Evolutionary conservation across 2,329 filamentous ascomycete species (phyloP), one percentile per base, ranked within the genome.

Genomic region (Colletotrichum sp.): DNA sequence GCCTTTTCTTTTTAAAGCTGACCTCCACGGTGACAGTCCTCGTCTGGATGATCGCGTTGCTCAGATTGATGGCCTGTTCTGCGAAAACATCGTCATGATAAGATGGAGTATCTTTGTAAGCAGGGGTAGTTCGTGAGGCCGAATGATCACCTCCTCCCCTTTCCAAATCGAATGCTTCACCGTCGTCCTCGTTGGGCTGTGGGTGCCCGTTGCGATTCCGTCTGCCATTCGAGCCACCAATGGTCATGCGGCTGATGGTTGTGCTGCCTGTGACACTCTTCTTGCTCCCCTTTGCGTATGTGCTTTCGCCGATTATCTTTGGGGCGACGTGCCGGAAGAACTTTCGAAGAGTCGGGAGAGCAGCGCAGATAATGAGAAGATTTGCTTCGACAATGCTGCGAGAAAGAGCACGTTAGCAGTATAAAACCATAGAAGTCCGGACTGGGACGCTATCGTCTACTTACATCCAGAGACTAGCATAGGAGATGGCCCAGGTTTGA

Each of bases 361-460:
- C 83, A 18, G 83, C 83, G 75, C 84, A 85, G 13, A 86, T 82
- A 30, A 86, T 78, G 44, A 85, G 75, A 2, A 86, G 80, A 49
- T 86, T 85, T 8, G 82, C 79, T 71, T 86, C 84, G 28, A 85
- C 78, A 63, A 84, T 81, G 30, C 84, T 85, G 65, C 13, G 24
- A 15, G 26, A 12, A n/a, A 18, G 1, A 8, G 2, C 36, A n/a
- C 62, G 5, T 63, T 8, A 71, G 15, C 5, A 2, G 4, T 5
- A 16, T 16, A 3, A 26, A n/a, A 36, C 10, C 9, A 26, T 24
- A 69, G 2, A 4, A 4, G n/a, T 52, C 10, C 3, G 3, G 5
- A 8, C 2, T 30, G 21, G 1, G 8, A 57, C 8, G 8, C 6
- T 8, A 32, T n/a, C 4, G 7, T 12, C 21, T 3, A 32, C 81